Conservation (phyloP, 2,329 filamentous ascomycete species). For the Colletotrichum melonis region DNA sequence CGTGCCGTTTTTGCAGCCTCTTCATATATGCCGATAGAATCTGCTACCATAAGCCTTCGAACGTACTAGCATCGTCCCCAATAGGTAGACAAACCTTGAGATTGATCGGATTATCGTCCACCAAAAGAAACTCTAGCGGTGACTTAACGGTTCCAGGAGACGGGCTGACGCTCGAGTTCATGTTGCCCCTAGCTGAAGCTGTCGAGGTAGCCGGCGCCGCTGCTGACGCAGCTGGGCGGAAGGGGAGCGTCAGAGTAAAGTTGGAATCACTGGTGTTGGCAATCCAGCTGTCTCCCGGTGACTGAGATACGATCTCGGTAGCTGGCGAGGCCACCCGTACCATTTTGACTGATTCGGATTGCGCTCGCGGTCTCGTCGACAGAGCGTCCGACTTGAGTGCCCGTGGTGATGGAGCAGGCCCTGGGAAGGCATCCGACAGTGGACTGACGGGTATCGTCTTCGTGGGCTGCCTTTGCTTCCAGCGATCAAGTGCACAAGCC, state of each 20-base stretch:
- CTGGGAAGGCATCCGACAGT: constrained; percentile 6
- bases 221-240: constrained; percentile 8
- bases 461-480: constrained; percentile 25
- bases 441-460: constrained; percentile 6
- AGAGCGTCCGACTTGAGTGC: neutral
- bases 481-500: constrained; percentile 31
- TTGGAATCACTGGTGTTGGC: constrained; percentile 1
- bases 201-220: neutral
- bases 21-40: constrained; percentile 49
- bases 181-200: neutral
- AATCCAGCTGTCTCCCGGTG: constrained; percentile 8
- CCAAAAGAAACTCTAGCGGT: constrained; percentile 42
- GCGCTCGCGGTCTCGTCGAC: constrained; percentile 6
- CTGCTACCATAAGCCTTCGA: constrained; percentile 30
- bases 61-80: too few species aligned
- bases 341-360: constrained; percentile 26
- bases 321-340: constrained; percentile 3
- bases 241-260: constrained; percentile 31
- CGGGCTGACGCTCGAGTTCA: neutral
- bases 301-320: neutral
- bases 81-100: constrained; percentile 37
- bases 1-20: constrained; percentile 48
- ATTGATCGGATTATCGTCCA: constrained; percentile 51
- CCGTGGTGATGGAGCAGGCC: neutral
- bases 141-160: neutral